A percentile compares a stretch with the other conserved stretches of the same genome.
phyloP scores from a whole-genome alignment of 108 stramenopile species.

The Skeletonema costatum region DNA sequence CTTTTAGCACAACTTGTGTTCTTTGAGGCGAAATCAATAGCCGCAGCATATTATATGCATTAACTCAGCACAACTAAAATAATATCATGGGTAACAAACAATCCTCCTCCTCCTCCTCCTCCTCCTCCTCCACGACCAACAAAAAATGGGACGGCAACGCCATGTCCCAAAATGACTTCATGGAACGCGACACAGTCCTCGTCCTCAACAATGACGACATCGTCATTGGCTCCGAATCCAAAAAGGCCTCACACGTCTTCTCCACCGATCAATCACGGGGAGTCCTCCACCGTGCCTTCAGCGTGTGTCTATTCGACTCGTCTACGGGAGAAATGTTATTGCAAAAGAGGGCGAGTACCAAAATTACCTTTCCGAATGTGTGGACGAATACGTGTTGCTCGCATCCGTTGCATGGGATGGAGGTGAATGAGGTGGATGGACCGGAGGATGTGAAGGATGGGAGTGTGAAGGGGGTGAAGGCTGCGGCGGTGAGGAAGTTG shows the following conservation, averaged over 20 bases:
- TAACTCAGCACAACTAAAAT: neutral
- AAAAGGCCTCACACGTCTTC: constrained; percentile 76
- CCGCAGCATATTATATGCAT: too few relatives aligned
- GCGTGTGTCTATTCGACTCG: constrained; percentile 96
- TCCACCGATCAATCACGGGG: constrained; percentile 64
- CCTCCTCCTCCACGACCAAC: neutral
- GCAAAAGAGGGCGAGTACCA: constrained; percentile 92
- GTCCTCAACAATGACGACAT: constrained; percentile 78
- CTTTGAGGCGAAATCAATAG: too few relatives aligned
- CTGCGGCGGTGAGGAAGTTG: constrained; percentile 97
- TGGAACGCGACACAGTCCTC: constrained; percentile 87
- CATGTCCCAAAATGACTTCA: constrained; percentile 81
- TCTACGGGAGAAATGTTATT: constrained; percentile 87
- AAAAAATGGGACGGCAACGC: constrained; percentile 67
- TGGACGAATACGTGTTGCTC: constrained; percentile 99
- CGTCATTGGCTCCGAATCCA: constrained; percentile 79
- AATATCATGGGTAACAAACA: neutral
- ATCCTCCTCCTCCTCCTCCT: neutral
- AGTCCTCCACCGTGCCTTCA: constrained; percentile 97
- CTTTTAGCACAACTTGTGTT: too few relatives aligned
- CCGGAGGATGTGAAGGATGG: constrained; percentile 67
- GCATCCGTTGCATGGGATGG: constrained; percentile 95
- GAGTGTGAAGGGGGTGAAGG: constrained; percentile 87
- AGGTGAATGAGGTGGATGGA: constrained; percentile 74
- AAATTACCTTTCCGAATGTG: constrained; percentile 98